phyloP scores from a whole-genome alignment of 2,329 filamentous ascomycete genomes.

The Aspergillus awamori region DNA sequence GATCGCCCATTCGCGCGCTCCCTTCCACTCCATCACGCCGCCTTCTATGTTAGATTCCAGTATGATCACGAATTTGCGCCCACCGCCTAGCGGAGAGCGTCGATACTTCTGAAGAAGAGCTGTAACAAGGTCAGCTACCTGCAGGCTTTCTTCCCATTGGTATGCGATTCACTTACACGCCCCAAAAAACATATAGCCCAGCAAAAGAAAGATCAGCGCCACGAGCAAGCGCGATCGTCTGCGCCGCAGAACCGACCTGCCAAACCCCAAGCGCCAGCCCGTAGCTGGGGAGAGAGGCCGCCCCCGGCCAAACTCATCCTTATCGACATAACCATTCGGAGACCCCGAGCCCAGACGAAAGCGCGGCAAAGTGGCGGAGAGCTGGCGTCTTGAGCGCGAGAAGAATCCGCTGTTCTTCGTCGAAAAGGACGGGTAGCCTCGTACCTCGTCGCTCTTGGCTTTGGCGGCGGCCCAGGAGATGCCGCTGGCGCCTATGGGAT shows the following conservation, averaged over 20 bases:
- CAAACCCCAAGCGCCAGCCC: constrained; percentile 35
- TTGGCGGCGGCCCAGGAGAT: constrained; percentile 84
- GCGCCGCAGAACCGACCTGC: constrained; percentile 62
- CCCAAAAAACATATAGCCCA: constrained; percentile 68
- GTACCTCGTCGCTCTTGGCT: constrained; percentile 71
- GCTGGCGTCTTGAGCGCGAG: constrained; percentile 75
- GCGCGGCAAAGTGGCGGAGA: constrained; percentile 77
- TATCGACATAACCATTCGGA: constrained; percentile 60
- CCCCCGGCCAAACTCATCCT: constrained; percentile 69
- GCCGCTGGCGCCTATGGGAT: constrained; percentile 31
- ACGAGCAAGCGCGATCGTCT: constrained; percentile 66
- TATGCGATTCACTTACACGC: constrained; percentile 62
- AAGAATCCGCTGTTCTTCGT: constrained; percentile 87
- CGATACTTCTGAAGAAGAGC: constrained; percentile 66
- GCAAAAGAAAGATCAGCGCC: constrained; percentile 61
- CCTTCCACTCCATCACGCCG: constrained; percentile 99
- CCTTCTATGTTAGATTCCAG: constrained; percentile 91
- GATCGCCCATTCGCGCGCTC: constrained; percentile 94
- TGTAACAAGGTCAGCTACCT: constrained; percentile 48
- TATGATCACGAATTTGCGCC: constrained; percentile 90
- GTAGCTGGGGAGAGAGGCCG: constrained; percentile 42
- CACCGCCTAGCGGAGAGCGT: constrained; percentile 74
- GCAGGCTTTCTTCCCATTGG: neutral
- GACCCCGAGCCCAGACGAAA: constrained; percentile 58
- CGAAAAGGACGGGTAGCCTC: constrained; percentile 76